Percentiles rank a stretch among this genome's conserved stretches.
Conservation (phyloP, 2,329 filamentous ascomycete genomes). For the Ambrosiella cleistominuta region DNA sequence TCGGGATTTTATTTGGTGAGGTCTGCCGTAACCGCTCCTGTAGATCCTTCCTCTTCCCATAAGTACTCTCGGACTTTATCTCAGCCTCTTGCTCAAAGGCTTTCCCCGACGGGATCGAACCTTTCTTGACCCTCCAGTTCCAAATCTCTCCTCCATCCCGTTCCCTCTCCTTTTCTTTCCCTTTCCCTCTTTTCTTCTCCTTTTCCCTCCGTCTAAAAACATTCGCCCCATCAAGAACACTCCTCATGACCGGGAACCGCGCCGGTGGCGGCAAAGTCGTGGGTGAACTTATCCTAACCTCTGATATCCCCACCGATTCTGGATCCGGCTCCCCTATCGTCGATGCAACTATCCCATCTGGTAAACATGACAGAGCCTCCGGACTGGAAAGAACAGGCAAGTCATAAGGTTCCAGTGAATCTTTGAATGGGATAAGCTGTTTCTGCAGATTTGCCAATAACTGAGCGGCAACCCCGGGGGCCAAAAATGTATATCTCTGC, state of each 20-base stretch:
- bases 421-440: neutral
- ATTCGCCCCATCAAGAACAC: neutral
- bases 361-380: no score
- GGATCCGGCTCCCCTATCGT: neutral
- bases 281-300: neutral
- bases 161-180: neutral
- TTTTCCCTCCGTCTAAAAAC: neutral
- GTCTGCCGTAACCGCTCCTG: no score
- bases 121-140: neutral
- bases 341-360: no score
- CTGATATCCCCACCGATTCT: neutral
- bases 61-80: no score
- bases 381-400: neutral
- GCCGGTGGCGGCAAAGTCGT: neutral
- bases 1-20: no score
- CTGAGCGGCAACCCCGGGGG: slow-evolving; percentile 38
- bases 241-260: neutral
- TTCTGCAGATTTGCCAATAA: slow-evolving; percentile 36
- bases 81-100: no score
- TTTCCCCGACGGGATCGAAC: neutral
- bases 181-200: neutral
- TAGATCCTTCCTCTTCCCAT: no score
- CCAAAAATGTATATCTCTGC: slow-evolving; percentile 35
- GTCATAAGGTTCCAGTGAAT: neutral
- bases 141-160: neutral